A percentile compares a stretch with the other conserved stretches of the same genome.
Conservation (phyloP, 2,329 filamentous ascomycete species). For the Cladosporium sp. region DNA sequence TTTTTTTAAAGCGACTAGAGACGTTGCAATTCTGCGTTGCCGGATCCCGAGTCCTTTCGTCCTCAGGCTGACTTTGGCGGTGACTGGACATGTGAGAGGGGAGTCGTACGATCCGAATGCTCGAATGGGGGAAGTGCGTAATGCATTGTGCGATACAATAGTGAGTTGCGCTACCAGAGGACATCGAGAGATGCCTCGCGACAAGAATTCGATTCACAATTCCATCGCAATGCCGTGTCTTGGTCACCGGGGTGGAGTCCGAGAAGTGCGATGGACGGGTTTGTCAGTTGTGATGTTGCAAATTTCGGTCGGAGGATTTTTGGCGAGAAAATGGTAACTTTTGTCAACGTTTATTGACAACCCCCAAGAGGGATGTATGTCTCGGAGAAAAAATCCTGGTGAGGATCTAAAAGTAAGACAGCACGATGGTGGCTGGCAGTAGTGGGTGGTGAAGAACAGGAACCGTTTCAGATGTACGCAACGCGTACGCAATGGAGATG, state of each 20-base stretch:
- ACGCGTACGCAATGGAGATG: not conserved
- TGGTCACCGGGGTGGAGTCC: not conserved
- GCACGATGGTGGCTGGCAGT: not conserved
- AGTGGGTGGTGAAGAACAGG: not conserved
- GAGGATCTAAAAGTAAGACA: not conserved
- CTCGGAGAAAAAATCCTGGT: not conserved
- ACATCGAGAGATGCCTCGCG: not conserved
- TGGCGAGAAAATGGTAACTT: not conserved
- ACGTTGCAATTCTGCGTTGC: not conserved
- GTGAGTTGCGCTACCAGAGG: not conserved
- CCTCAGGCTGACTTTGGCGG: not conserved
- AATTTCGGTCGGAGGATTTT: not conserved
- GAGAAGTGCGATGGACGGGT: not conserved
- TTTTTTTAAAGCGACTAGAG: not conserved
- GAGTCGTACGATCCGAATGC: not conserved
- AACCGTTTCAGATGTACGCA: not conserved
- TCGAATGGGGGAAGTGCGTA: not conserved
- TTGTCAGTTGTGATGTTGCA: not conserved
- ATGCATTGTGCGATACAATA: not conserved
- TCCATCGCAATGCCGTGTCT: not conserved
- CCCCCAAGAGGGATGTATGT: not conserved
- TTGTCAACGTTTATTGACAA: not conserved
- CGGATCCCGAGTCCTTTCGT: not conserved
- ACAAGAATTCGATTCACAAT: not conserved
- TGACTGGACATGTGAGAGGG: not conserved